phyloP scores from a whole-genome alignment of 129 eudicot genomes.

The Apium graveolens region DNA sequence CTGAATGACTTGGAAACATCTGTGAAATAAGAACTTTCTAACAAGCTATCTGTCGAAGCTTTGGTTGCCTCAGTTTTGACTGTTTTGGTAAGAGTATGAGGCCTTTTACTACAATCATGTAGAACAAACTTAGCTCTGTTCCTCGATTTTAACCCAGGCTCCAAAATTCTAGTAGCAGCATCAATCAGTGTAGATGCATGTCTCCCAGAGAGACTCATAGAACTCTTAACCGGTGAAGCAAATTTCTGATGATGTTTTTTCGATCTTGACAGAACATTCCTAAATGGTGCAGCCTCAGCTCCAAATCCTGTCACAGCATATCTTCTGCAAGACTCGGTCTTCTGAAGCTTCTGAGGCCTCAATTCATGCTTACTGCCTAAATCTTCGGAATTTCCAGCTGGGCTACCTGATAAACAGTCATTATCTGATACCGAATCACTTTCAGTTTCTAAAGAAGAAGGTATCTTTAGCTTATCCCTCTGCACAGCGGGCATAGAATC shows the following conservation, averaged over 20 bases:
- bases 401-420: neutral
- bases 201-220: constrained; percentile 40
- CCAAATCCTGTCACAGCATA: constrained; percentile 47
- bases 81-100: constrained; percentile 9
- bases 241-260: constrained; percentile 55
- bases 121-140: constrained; percentile 43
- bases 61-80: constrained; percentile 24
- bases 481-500: constrained; percentile 5
- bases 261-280: constrained; percentile 57
- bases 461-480: neutral
- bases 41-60: constrained; percentile 9
- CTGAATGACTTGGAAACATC: constrained; percentile 1
- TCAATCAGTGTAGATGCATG: constrained; percentile 53
- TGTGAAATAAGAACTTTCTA: constrained; percentile 8
- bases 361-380: constrained; percentile 2
- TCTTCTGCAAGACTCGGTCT: constrained; percentile 5
- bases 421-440: neutral
- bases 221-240: constrained; percentile 56
- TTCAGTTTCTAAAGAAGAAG: neutral
- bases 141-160: constrained; percentile 60
- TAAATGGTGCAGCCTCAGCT: constrained; percentile 58
- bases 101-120: constrained; percentile 30
- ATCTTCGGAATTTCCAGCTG: neutral
- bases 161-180: constrained; percentile 75
- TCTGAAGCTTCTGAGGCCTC: neutral